Percentiles rank a stretch among this genome's conserved stretches.
phyloP scores from a whole-genome alignment of 2,329 filamentous ascomycete genomes.

The Pseudogymnoascus sp. region DNA sequence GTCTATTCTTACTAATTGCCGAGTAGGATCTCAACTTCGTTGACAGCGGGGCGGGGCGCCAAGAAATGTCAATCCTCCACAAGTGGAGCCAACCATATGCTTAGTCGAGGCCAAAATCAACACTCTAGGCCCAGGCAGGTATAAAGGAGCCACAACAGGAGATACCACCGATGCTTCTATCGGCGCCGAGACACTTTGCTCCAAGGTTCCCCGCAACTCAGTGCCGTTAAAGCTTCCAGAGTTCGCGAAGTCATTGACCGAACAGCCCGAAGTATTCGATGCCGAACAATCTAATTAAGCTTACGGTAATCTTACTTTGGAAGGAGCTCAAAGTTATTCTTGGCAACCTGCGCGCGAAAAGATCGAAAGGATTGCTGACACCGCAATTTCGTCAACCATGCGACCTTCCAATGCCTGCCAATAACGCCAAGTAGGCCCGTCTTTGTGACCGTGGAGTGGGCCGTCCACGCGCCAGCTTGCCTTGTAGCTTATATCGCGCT shows the following conservation, averaged over 20 bases:
- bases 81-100: not conserved
- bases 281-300: not conserved
- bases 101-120: not conserved
- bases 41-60: not conserved
- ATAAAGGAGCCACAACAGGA: not conserved
- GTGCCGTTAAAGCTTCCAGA: not conserved
- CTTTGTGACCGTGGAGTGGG: not conserved
- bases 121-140: not conserved
- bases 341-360: not conserved
- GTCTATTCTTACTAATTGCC: not conserved
- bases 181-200: not conserved
- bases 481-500: not conserved
- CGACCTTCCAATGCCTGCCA: not conserved
- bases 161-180: not conserved
- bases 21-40: not conserved
- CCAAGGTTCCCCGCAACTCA: conserved; percentile 2
- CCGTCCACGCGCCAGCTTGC: not conserved
- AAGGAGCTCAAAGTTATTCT: not conserved
- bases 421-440: not conserved
- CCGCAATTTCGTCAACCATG: not conserved
- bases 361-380: not conserved
- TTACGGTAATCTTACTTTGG: not conserved
- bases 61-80: not conserved
- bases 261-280: not conserved
- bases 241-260: not conserved